Conservation (phyloP, 352 stramenopile species). For the Aphanomyces invadans region DNA sequence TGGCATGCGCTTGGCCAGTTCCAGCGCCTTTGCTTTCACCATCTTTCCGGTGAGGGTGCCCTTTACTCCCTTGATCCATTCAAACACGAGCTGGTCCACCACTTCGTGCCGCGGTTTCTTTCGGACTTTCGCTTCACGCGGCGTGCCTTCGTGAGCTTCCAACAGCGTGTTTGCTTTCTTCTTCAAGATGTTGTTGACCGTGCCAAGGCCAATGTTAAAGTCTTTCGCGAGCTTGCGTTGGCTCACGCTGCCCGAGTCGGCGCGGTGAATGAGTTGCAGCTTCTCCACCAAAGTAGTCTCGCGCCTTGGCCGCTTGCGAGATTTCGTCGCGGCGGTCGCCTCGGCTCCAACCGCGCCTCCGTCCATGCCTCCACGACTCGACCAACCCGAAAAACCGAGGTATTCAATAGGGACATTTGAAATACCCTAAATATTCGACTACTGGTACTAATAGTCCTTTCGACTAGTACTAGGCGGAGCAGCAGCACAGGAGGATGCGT, state of each 20-base stretch:
- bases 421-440: neutral
- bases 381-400: neutral
- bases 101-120: conserved; percentile 20
- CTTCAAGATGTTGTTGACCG: conserved; percentile 25
- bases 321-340: neutral
- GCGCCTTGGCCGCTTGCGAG: conserved; percentile 8
- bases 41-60: conserved; percentile 3
- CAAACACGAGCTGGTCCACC: conserved; percentile 22
- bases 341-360: neutral
- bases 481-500: too few relatives aligned
- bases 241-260: conserved; percentile 11
- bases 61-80: conserved; percentile 19
- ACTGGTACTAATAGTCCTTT: neutral
- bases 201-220: conserved; percentile 23
- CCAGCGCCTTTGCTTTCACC: conserved; percentile 23
- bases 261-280: conserved; percentile 20
- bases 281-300: conserved; percentile 20
- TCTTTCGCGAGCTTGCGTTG: conserved; percentile 16
- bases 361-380: neutral
- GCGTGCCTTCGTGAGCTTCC: conserved; percentile 11
- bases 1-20: conserved; percentile 20
- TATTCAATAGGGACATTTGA: neutral
- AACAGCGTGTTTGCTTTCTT: conserved; percentile 18
- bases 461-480: too few relatives aligned
- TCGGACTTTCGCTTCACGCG: neutral